Base-by-base conservation (phyloP, 768 basidiomycete genomes). In the Thelephora ganbajun region DNA sequence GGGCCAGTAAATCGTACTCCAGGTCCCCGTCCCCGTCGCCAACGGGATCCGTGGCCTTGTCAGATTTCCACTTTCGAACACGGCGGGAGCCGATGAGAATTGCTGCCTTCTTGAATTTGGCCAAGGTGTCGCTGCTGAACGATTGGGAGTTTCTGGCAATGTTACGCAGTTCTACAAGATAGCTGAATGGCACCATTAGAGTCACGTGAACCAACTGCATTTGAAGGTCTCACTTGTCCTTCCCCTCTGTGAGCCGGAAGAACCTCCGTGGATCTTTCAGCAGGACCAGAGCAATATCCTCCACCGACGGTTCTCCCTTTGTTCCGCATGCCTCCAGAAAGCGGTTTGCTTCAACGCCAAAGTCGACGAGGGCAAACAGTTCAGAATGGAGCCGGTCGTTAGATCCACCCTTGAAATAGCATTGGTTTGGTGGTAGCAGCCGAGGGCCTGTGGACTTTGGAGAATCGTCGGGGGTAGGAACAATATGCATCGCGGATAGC, bases 271-370 rank as follows among this genome's bases (percentile, higher is more conserved):
- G 85, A 59, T 89, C 70, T 1, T 69, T 69, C 18, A 93, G 61
- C 39, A 91, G 62, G 46, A 79, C 81, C 45, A 72, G 70, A 0
- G 80, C 80, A 39, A 91, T 71, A 61, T 92, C 90, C 49, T 88
- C 80, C 4, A 91, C 76, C 39, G 78, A 89, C 3, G 94, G 93
- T 57, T 91, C 87, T 37, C 74, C 79, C 57, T 80, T 83, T 13
- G 92, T 87, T 9, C 96, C 94, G 54, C 89, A 89, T 2, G 85
- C 81, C 46, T 72, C 74, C 41, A 99, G 68, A 64, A 99, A 97
- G 2, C 73, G 69, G 54, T 92, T 94, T 20, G 84, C 94, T 4
- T 70, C 66, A 1, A 71, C 58, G 2, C 92, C 93, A 59, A 94
- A 96, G 60, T 94, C 81, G 44, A 98, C 78, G 55, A 92, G 96